phyloP scores from a whole-genome alignment of 768 basidiomycete genomes.

The Lactarius evosmus region DNA sequence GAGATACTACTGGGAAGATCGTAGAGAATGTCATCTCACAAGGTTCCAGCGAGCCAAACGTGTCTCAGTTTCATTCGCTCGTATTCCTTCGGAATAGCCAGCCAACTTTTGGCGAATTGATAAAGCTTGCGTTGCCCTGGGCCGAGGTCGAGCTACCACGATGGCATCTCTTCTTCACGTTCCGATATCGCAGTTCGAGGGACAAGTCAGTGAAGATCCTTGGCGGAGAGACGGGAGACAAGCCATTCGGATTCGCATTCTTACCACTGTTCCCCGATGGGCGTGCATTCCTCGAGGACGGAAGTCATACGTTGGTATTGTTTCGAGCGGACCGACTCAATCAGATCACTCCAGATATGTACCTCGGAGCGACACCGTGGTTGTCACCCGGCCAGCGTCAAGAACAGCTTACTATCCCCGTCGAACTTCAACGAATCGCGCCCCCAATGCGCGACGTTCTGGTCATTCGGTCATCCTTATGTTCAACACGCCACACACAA shows the following conservation, averaged over 20 bases:
- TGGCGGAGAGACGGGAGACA: constrained; percentile 49
- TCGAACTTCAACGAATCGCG: constrained; percentile 62
- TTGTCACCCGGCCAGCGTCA: constrained; percentile 51
- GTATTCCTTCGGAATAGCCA: constrained; percentile 85
- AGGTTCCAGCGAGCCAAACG: constrained; percentile 79
- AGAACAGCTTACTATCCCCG: constrained; percentile 56
- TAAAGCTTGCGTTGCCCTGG: constrained; percentile 78
- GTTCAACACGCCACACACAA: constrained; percentile 90
- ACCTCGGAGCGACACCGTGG: constrained; percentile 68
- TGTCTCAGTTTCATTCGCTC: constrained; percentile 84
- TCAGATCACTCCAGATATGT: constrained; percentile 62
- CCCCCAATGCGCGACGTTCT: constrained; percentile 74
- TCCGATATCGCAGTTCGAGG: constrained; percentile 65
- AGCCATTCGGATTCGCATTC: constrained; percentile 89
- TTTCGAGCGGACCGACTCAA: constrained; percentile 75
- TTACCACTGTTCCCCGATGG: constrained; percentile 80
- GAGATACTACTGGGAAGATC: constrained; percentile 61
- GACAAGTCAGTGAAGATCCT: constrained; percentile 44
- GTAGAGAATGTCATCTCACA: constrained; percentile 73
- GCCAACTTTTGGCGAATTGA: constrained; percentile 90
- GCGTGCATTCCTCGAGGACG: constrained; percentile 82
- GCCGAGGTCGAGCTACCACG: constrained; percentile 60
- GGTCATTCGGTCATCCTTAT: constrained; percentile 82
- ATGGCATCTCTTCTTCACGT: constrained; percentile 94
- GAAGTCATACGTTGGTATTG: constrained; percentile 78